phyloP scores from a whole-genome alignment of 805 yeast species.

The Saccharomycopsis fibuligera region DNA sequence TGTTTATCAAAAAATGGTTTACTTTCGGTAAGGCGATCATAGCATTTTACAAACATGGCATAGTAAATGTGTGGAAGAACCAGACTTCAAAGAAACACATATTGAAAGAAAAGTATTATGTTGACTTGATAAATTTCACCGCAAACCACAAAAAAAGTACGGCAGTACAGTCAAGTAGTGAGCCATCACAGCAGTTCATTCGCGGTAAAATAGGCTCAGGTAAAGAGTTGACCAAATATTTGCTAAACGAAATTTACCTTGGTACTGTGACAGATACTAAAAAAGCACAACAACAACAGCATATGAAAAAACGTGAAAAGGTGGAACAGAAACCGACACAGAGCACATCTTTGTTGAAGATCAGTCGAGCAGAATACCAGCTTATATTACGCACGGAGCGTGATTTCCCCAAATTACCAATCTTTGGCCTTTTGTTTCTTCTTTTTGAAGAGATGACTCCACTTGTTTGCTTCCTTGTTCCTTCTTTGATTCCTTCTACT shows the following conservation, averaged over 20 bases:
- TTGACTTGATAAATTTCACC: conserved; percentile 23
- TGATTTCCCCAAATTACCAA: conserved; percentile 40
- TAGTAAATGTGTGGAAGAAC: conserved; percentile 48
- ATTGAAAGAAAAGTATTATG: conserved; percentile 26
- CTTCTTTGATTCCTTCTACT: conserved; percentile 52
- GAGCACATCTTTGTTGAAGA: conserved; percentile 30
- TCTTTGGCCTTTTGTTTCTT: conserved; percentile 41
- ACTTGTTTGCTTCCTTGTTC: conserved; percentile 43
- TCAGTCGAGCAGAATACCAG: conserved; percentile 43
- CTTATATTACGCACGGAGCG: conserved; percentile 38
- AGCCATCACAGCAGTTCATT: conserved; percentile 27
- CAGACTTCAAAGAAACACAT: conserved; percentile 26
- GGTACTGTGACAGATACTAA: conserved; percentile 26
- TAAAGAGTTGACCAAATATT: conserved; percentile 31
- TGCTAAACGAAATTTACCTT: conserved; percentile 33
- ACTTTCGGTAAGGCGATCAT: conserved; percentile 41
- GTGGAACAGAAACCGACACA: conserved; percentile 20
- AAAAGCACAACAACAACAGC: neutral
- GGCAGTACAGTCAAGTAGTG: neutral
- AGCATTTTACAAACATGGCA: conserved; percentile 52
- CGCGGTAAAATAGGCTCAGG: conserved; percentile 21
- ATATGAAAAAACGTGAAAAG: too few relatives aligned
- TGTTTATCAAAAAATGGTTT: conserved; percentile 32
- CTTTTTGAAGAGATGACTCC: conserved; percentile 53
- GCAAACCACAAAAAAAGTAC: conserved; percentile 13